Evolutionary conservation across 768 basidiomycete genomes (phyloP), one percentile per base, ranked within the genome.

Genomic region (Termitomyces sp.): DNA sequence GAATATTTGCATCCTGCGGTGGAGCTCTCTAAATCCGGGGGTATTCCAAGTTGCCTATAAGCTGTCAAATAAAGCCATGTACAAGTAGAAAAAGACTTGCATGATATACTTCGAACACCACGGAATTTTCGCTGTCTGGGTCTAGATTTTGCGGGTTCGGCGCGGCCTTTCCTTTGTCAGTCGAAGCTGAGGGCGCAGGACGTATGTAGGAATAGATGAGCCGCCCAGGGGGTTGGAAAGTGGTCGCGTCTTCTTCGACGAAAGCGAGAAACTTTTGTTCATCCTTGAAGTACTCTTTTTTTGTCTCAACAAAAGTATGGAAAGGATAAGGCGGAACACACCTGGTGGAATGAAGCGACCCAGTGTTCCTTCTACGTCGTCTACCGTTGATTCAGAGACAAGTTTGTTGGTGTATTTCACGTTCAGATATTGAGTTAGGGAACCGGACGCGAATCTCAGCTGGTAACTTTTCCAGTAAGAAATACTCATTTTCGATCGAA

Each of bases 41-140:
- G 93, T 91, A 58, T 84, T 72, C 84, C 91, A 95, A 22, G 86
- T 95, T 20, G 85, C 75, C 95, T 98, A 66, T 37, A 20, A 33
- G 4, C 33, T 9, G 50, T 60, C 31, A 58, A 12, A 33, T n/a
- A 22, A 50, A 22, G 18, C 24, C 22, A 2, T 39, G 37, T 20
- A 22, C 45, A 27, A 62, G 39, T 34, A 13, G 41, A 54, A 53
- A 53, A 24, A 34, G 42, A 73, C 90, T 70, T 70, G 93, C 95
- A 78, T 95, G 91, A 72, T 92, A 98, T 24, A 89, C 91, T 74
- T 97, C 95, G 68, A 81, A 97, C 52, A 84, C 86, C n/a, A 93
- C 75, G 11, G 79, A 78, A 58, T 85, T 85, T 58, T 85, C 79
- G 57, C 78, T 79, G 51, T 81, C 77, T 45, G 83, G 77, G 53